Evolutionary conservation across 768 basidiomycete species (phyloP).

Genomic region (Boletus rubroflammeus): DNA sequence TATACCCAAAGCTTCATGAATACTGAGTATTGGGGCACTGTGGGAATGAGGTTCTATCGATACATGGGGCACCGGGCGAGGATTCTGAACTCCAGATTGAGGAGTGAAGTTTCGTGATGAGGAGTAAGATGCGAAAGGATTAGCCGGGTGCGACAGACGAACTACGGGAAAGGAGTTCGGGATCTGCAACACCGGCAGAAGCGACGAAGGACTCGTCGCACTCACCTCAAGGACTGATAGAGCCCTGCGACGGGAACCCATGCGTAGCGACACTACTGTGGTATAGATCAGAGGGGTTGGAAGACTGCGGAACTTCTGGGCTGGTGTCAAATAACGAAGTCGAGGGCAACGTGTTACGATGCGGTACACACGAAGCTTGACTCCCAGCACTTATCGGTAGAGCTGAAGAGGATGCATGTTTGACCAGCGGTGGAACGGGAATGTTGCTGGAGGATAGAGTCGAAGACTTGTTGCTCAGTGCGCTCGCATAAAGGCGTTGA

Average conservation of each 20-base stretch:
- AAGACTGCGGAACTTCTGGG: neutral
- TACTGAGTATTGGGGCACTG: neutral
- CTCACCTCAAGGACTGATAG: neutral
- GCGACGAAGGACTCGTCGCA: neutral
- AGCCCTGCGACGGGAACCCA: constrained; percentile 2
- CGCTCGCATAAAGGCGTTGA: constrained; percentile 44
- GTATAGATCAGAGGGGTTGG: constrained; percentile 16
- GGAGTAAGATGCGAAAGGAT: neutral
- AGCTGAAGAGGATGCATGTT: neutral
- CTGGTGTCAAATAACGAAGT: constrained; percentile 1
- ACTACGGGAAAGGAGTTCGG: neutral
- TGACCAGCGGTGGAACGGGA: constrained; percentile 6
- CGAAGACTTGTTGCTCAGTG: constrained; percentile 22
- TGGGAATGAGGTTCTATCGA: neutral
- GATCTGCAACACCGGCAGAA: neutral
- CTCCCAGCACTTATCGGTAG: neutral
- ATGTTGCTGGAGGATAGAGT: neutral
- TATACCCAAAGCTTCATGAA: neutral
- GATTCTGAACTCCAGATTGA: neutral
- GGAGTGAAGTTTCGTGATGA: neutral
- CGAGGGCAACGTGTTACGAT: constrained; percentile 6
- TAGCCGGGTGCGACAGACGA: neutral
- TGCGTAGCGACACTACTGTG: constrained; percentile 9
- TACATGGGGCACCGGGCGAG: neutral
- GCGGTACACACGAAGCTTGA: neutral